Evolutionary conservation across 306 rosid species (phyloP), one percentile per base, ranked within the genome.

Genomic region (Dryas alaskensis): DNA sequence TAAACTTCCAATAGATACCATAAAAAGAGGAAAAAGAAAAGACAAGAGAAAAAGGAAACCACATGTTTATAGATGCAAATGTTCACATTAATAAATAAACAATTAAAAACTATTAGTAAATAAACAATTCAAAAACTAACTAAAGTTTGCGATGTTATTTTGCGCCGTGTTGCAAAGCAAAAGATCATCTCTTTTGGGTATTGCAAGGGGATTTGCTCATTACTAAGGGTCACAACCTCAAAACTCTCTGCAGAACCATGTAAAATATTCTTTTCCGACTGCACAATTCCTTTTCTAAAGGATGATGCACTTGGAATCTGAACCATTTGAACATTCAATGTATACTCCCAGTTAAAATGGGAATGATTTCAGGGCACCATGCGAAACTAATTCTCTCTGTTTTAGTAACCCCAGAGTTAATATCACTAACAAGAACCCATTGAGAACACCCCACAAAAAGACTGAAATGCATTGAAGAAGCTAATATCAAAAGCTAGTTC

Each of bases 401-500:
- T 10, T 4, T 11, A 12, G 48, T 45, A 45, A 45, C 48, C 8
- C 8, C 48, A 4, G 48, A 5, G 48, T 45, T 3, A 45, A 49
- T 49, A 12, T 49, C 53, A 49, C 4, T 49, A 51, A 45, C 55
- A 74, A 59, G 48, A 31, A 14, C 52, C 5, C 49, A 19, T 3
- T 17, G 3, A 27, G 45, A 77, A 80, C 13, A 9, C 14, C 59
- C 79, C 63, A 48, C 17, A 70, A 73, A 50, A 50, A 43, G 42
- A 42, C 42, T 50, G 72, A 14, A 54, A 67, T 65, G 72, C 75
- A 1, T 25, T 31, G 37, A 1, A 31, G 50, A 39, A 53, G 50
- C 72, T n/a, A 63, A 48, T 44, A 59, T 48, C 67, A 37, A 51
- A 71, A 69, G 7, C 60, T 81, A 73, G 78, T 85, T 78, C 69